These are phyloP conservation scores for Calonectria crousiana DNA, from an alignment of 2,329 filamentous ascomycete species.

Conservation along the genomic window DNA sequence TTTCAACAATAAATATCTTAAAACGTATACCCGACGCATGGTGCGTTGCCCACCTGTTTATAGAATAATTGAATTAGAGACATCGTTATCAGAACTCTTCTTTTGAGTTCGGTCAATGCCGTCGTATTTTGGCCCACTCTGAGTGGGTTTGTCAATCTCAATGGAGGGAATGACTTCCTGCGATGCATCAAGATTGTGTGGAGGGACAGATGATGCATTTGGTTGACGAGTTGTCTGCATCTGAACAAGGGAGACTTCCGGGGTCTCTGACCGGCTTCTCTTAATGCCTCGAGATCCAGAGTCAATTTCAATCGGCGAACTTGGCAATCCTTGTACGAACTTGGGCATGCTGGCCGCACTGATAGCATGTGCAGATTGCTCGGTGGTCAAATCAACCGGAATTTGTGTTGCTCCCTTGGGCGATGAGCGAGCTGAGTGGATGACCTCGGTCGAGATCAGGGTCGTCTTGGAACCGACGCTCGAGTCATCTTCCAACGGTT, in stretches of 20 bases:
- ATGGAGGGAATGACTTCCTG: conserved; percentile 29
- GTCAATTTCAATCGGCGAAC: conserved; percentile 22
- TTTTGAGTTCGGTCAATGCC: conserved; percentile 47
- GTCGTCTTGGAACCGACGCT: conserved; percentile 33
- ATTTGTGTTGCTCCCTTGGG: conserved; percentile 29
- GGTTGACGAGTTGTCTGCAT: not conserved
- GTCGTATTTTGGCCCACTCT: conserved; percentile 44
- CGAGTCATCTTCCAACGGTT: conserved; percentile 35
- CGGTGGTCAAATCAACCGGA: conserved; percentile 28
- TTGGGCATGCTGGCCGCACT: not conserved
- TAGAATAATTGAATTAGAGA: not conserved
- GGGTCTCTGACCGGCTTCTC: conserved; percentile 25
- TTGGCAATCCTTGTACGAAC: conserved; percentile 34
- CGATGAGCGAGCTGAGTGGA: conserved; percentile 40
- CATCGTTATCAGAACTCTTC: not conserved
- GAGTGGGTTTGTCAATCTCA: conserved; percentile 30
- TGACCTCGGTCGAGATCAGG: conserved; percentile 32
- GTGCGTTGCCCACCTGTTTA: not conserved
- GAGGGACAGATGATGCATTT: not conserved
- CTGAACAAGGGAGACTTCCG: conserved; percentile 9
- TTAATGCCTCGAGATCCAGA: conserved; percentile 23
- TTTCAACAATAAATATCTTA: conserved; percentile 6
- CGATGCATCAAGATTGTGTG: not conserved
- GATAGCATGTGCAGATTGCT: not conserved
- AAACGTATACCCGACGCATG: not conserved